Evolutionary conservation across 148 eudicot species (phyloP).

Genomic region (Persicaria tinctoria): DNA sequence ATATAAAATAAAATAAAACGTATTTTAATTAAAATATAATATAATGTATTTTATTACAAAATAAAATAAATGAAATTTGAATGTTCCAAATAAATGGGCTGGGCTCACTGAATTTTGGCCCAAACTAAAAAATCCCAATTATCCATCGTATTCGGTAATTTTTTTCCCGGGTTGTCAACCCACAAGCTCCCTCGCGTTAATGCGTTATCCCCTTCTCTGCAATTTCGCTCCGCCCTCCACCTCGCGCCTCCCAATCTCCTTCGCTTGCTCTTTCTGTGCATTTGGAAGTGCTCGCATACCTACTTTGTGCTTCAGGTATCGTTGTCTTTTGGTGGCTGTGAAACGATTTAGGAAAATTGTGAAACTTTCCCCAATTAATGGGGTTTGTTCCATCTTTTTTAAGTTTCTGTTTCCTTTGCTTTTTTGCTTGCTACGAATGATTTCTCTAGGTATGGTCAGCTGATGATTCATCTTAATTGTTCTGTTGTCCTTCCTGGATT

Average conservation of each 20-base stretch:
- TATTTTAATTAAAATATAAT: too few species aligned
- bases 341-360: neutral
- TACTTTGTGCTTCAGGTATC: neutral
- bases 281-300: neutral
- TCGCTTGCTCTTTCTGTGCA: neutral
- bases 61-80: too few species aligned
- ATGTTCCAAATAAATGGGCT: too few species aligned
- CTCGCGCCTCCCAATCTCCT: neutral
- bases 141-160: neutral
- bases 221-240: neutral
- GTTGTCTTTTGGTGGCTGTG: neutral
- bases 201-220: neutral
- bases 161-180: neutral
- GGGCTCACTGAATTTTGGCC: too few species aligned
- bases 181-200: conserved; percentile 4
- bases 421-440: neutral
- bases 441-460: neutral
- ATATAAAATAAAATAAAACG: too few species aligned
- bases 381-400: neutral
- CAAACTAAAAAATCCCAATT: too few species aligned
- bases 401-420: neutral
- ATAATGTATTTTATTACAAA: too few species aligned
- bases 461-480: neutral
- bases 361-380: neutral
- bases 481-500: neutral